Base-by-base conservation (phyloP, 306 rosid genomes). In the Pyrus pyrifolia region DNA sequence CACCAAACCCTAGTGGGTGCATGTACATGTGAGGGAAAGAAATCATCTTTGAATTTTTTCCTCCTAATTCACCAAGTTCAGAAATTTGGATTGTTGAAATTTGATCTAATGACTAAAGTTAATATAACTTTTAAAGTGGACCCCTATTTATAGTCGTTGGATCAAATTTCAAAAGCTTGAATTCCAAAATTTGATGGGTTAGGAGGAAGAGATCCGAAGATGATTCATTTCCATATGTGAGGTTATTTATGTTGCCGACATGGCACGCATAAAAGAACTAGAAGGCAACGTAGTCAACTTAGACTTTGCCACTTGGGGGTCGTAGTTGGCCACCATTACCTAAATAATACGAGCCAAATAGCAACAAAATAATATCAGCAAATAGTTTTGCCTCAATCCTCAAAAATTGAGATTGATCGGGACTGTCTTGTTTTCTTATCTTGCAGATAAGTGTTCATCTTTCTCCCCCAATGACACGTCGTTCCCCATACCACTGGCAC, bases 161-260 rank as follows among this genome's bases (percentile, higher is more conserved):
- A 35, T 33, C 7, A 33, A 5, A 33, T 33, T 33, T 33, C 6
- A 33, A 33, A 5, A 1, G 0, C 0, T 5, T 1, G 1, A 1
- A 33, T 33, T 1, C 3, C 0, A 0, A 0, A 33, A 5, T 1
- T 5, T 33, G 1, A 0, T 33, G 6, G 1, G 5, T 33, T 33
- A 33, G 1, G 7, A 33, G 4, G 38, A 33, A 33, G 1, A 0
- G 1, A 4, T 31, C 1, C 0, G 6, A 1, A 4, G 1, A 31
- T 4, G 35, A 31, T 31, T 6, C 0, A 0, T 4, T 31, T 4
- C 0, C 35, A 18, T 19, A 71, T 35, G 21, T 25, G 74, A 44
- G 72, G 29, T 33, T 31, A 59, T 73, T 46, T 79, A 73, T 85
- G 91, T 86, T 85, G 88, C 91, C 96, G 93, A 85, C 93, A 86